phyloP scores from a whole-genome alignment of 148 eudicot genomes.

The Chenopodium berlandieri region DNA sequence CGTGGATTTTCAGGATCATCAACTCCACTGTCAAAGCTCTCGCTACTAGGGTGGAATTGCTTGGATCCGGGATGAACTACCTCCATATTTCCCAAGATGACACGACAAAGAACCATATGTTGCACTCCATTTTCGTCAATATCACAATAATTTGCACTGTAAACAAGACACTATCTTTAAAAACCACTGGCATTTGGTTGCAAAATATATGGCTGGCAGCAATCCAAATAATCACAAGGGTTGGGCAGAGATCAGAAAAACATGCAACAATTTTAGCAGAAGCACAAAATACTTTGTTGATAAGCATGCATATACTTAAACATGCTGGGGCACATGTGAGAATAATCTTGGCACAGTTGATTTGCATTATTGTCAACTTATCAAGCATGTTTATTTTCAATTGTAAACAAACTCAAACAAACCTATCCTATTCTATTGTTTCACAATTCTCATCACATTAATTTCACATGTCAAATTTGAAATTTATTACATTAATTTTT shows the following conservation, averaged over 20 bases:
- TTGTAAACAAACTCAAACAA: too few relatives aligned
- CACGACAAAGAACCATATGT: conserved; percentile 79
- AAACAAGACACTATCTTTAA: conserved; percentile 21
- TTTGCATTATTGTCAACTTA: background rate
- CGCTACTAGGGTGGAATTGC: conserved; percentile 80
- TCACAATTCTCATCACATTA: too few relatives aligned
- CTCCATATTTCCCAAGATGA: conserved; percentile 94
- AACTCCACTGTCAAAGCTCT: conserved; percentile 85
- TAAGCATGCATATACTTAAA: background rate
- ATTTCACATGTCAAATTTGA: too few relatives aligned
- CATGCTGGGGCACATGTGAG: background rate
- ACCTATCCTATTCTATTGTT: too few relatives aligned
- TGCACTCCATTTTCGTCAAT: conserved; percentile 87
- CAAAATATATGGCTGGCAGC: conserved; percentile 11
- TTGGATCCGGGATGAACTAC: conserved; percentile 67
- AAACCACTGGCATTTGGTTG: conserved; percentile 14
- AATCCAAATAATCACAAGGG: background rate
- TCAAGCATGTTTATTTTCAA: background rate
- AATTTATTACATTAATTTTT: too few relatives aligned
- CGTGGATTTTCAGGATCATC: conserved; percentile 74
- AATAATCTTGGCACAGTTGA: background rate
- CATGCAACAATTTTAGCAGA: background rate
- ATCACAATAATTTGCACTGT: conserved; percentile 71
- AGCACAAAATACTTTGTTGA: background rate
- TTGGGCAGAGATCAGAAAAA: background rate